Conservation (phyloP, 345 rosid genomes). For the Heritiera littoralis region DNA sequence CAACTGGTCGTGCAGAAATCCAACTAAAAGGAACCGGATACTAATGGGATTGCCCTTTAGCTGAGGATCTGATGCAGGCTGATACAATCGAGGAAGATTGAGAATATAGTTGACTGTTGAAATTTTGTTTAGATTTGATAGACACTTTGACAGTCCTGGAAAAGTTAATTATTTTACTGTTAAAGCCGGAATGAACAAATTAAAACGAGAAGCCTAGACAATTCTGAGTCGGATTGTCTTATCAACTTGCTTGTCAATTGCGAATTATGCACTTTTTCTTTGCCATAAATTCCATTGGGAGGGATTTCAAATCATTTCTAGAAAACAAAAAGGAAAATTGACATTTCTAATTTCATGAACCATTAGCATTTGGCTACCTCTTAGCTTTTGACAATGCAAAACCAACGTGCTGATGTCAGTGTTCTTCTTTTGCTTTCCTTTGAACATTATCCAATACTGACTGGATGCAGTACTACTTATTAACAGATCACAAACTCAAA, state of each 20-base stretch:
- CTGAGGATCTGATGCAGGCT: background rate
- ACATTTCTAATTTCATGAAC: background rate
- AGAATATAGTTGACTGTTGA: background rate
- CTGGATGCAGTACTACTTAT: no score
- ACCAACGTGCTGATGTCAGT: background rate
- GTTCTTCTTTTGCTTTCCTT: background rate
- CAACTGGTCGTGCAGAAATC: background rate
- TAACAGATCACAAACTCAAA: no score
- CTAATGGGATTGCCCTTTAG: background rate
- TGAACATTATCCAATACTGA: no score
- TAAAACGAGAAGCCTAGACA: background rate
- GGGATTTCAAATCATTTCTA: background rate
- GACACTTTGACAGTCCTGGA: background rate
- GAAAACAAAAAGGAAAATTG: background rate
- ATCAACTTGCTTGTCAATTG: background rate
- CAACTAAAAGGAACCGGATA: background rate
- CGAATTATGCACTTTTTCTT: background rate
- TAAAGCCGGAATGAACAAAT: background rate
- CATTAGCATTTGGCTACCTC: background rate
- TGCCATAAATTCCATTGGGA: background rate
- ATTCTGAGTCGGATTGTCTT: background rate
- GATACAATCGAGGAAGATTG: background rate
- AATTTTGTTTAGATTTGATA: background rate
- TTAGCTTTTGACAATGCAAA: slow-evolving; percentile 8
- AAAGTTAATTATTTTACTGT: background rate